phyloP scores from a whole-genome alignment of 345 rosid genomes.

The Odontarrhena argentea region DNA sequence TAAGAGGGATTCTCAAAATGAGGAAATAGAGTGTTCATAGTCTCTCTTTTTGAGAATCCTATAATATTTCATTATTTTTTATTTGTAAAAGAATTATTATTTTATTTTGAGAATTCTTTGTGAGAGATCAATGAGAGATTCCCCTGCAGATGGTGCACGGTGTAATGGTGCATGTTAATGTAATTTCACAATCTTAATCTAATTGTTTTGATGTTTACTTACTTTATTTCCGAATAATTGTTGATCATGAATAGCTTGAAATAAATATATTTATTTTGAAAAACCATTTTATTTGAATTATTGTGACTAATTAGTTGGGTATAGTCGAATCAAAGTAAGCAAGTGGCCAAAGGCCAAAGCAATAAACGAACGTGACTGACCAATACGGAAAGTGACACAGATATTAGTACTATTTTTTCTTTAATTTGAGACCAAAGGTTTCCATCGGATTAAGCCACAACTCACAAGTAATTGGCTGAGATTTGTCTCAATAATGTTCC shows the following conservation, averaged over 20 bases:
- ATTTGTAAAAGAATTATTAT: no score
- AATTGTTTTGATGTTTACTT: no score
- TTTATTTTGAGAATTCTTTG: no score
- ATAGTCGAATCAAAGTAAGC: conserved; percentile 22
- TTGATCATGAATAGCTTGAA: neutral
- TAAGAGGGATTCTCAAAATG: no score
- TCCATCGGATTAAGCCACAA: conserved; percentile 2
- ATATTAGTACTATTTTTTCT: neutral
- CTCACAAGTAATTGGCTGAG: conserved; percentile 15
- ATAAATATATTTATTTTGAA: neutral
- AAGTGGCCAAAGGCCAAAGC: conserved; percentile 1
- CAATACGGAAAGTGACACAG: conserved; percentile 8
- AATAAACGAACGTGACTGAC: conserved; percentile 30
- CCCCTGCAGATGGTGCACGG: no score
- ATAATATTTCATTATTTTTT: no score
- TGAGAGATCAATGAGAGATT: no score
- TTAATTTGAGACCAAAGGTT: conserved; percentile 2
- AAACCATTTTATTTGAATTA: conserved; percentile 5
- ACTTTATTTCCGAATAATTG: no score
- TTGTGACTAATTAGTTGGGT: conserved; percentile 17
- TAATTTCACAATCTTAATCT: no score
- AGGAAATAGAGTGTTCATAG: no score
- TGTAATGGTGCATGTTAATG: no score
- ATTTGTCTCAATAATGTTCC: neutral
- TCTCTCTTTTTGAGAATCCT: no score